Base-by-base conservation (phyloP, 129 eudicot species). In the Chrysanthemum makinoi region DNA sequence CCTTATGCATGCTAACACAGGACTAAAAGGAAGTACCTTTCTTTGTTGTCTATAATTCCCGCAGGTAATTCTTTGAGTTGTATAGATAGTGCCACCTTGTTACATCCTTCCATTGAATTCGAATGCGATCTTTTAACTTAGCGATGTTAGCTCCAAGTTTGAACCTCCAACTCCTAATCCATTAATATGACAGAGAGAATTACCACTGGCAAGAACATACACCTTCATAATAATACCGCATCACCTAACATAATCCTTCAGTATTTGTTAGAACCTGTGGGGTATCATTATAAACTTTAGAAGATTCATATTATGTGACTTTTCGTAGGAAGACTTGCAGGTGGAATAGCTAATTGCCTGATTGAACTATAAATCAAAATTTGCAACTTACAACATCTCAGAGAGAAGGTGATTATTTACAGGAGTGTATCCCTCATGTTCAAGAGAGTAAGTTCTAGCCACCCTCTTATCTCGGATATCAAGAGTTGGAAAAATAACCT, bases 1-100 rank as follows among this genome's bases (percentile, higher is more conserved):
- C 93, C 88, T 73, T 86, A 81, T 50, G 85, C 96, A 65, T 84
- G 74, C 55, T 87, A 89, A 84, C 97, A 94, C 48, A 89, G 85
- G 10, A 96, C 93, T 62, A 94, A 83, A 28, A 77, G 87, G 39
- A 83, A 69, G 72, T 87, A 84, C 70, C 75, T 54, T 74, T 89
- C 96, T 74, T 86, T 80, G 35, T 73, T 60, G 56, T 84, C 85
- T 18, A 94, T 79, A 65, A 81, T 73, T 65, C 90, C 90, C 2
- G 93, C 87, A 67, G 85, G 87, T 63, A 94, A 78, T 74, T 77
- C 89, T 72, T 89, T 96, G 48, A 94, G 51, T 63, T 83, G 93
- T 57, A 73, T 49, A 68, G 89, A 90, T 65, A 94, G 81, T 52
- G 92, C 86, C n/a, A n/a, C n/a, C n/a, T n/a, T n/a, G n/a, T n/a